phyloP scores from a whole-genome alignment of 2,329 filamentous ascomycete species.

The Juglanconis juglandina region DNA sequence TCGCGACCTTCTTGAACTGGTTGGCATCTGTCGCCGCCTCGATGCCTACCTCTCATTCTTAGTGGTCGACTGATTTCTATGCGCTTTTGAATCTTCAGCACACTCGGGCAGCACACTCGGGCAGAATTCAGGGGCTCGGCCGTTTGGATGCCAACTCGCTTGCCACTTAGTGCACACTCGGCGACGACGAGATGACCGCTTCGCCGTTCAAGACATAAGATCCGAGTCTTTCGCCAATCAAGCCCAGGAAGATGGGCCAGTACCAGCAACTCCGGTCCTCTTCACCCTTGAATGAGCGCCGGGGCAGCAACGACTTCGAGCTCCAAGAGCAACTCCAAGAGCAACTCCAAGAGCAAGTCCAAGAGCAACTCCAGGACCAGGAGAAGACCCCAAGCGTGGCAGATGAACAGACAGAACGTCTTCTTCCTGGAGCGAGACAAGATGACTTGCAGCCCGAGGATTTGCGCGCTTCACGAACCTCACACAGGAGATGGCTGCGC shows the following conservation, averaged over 20 bases:
- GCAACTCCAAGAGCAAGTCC: too few relatives aligned
- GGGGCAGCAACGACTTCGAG: conserved; percentile 8
- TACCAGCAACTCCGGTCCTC: conserved; percentile 21
- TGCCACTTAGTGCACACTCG: neutral
- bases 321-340: conserved; percentile 8
- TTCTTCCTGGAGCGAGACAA: conserved; percentile 10
- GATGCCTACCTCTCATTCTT: neutral
- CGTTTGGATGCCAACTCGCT: neutral
- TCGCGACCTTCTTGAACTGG: neutral
- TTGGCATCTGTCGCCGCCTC: conserved; percentile 1
- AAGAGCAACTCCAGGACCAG: conserved; percentile 2
- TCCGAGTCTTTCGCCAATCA: neutral
- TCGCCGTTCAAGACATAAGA: neutral
- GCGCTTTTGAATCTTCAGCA: neutral
- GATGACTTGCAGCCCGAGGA: neutral
- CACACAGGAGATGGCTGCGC: conserved; percentile 11
- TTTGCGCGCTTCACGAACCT: neutral
- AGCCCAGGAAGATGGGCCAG: conserved; percentile 3
- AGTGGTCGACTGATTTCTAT: neutral
- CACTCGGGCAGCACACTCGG: too few relatives aligned
- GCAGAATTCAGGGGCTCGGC: conserved; percentile 1
- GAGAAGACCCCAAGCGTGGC: conserved; percentile 1
- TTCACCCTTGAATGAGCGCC: conserved; percentile 11
- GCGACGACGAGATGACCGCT: neutral
- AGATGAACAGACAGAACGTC: conserved; percentile 18